Evolutionary conservation across 768 basidiomycete genomes (phyloP), one percentile per base, ranked within the genome.

Genomic region (Amanita fuliginea): DNA sequence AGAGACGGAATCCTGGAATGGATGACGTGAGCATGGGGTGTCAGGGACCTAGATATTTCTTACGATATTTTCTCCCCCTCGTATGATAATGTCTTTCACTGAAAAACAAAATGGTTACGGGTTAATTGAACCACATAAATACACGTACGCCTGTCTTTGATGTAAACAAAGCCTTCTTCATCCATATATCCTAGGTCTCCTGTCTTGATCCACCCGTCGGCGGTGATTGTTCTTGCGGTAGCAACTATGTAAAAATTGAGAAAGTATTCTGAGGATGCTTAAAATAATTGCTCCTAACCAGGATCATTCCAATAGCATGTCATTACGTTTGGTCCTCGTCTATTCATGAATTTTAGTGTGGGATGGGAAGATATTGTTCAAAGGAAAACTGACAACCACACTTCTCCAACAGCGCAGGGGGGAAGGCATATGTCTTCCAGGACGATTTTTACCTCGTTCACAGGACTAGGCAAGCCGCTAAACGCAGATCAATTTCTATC

Each of bases 41-140:
- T 40, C 32, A 21, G 16, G 39, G 44, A 46, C 5, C n/a, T 51
- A 44, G 22, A 26, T 36, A 11, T 13, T n/a, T 18, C 74, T 52
- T 47, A 73, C 76, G 48, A 78, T 75, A 53, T 77, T 77, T 60
- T 78, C 76, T 9, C 76, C 76, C 16, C 76, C 75, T 19, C 75
- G 64, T 47, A 78, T 73, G 39, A 77, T 76, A 39, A 77, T 67
- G 54, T 77, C 76, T 54, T 77, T 76, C 39, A 73, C 76, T 71
- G 32, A 42, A 3, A 34, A 37, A 33, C 3, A 34, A 19, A 26
- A 39, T 14, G 22, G 28, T 18, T 33, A 46, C 9, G 16, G 9
- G 18, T 6, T 19, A n/a, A 24, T 18, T 2, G 19, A 33, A 18
- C 22, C 7, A 19, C 4, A 7, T 3, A 21, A 33, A 22, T 24